Base-by-base conservation (phyloP, 2,329 filamentous ascomycete species). In the Plectosphaerella plurivora region DNA sequence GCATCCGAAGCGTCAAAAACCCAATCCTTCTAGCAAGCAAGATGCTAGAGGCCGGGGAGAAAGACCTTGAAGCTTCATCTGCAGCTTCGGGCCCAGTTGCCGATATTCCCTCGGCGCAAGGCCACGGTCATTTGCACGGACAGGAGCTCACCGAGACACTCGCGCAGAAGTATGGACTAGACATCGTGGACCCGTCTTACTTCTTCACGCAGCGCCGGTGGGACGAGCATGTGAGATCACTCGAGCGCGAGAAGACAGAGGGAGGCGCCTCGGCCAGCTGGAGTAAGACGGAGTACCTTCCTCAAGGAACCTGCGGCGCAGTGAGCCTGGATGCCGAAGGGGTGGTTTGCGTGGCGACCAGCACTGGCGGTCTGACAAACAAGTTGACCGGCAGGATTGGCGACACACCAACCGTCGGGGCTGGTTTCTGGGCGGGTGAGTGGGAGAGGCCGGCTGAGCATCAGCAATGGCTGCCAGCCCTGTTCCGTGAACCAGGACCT, bases 391-490 rank as follows among this genome's bases (percentile, higher is more conserved):
- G 91, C 0, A 77, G 91, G 18, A 86, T 96, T 57, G 91, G 91
- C 1, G 91, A 96, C 65, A 96, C 91, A 11, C 91, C 91, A 0
- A 87, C 87, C 0, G 73, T 91, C 0, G 91, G 91, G 0, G 88
- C 91, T 1, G 91, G 91, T 0, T 96, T 91, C 68, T 96, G 91
- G 90, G 90, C 91, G 0, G 91, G 95, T 65, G 82, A 91, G 59
- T 96, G 90, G 90, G 68, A 70, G 8, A 22, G 52, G 33, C 9
- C 28, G 28, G 28, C 9, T 12, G 28, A 33, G 28, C 28, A 33
- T 8, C 28, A 33, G 28, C 28, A 33, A 33, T 33, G 28, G 28
- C 28, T 33, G 4, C 28, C 28, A 12, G 28, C 28, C 8, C 28
- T 33, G 7, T 33, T 33, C 28, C 28, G 28, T 2, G 28, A 33